These are phyloP conservation scores for Trichoderma citrinoviride DNA, from an alignment of 2,329 filamentous ascomycete genomes.

Conservation along the genomic window DNA sequence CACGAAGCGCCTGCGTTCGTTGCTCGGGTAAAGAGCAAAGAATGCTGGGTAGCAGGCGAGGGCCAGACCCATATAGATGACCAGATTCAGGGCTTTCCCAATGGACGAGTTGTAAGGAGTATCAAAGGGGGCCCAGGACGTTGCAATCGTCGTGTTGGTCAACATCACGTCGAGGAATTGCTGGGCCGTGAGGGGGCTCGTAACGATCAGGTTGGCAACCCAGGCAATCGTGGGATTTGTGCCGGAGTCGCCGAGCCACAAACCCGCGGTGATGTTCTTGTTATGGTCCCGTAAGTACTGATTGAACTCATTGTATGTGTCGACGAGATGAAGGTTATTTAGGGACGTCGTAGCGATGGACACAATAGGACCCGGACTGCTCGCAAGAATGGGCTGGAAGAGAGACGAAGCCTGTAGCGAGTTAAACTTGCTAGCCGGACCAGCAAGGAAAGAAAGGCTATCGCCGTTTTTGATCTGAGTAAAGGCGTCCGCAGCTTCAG, in stretches of 20 bases:
- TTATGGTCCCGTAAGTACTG: constrained; percentile 61
- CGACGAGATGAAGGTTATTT: constrained; percentile 50
- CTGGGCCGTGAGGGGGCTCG: constrained; percentile 59
- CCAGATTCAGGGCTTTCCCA: constrained; percentile 72
- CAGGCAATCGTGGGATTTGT: constrained; percentile 68
- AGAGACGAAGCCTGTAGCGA: constrained; percentile 32
- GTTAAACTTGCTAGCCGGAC: constrained; percentile 40
- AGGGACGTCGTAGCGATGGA: constrained; percentile 23
- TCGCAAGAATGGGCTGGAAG: constrained; percentile 42
- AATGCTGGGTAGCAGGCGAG: constrained; percentile 79
- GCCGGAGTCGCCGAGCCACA: constrained; percentile 67
- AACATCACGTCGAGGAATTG: constrained; percentile 66
- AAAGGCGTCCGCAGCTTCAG: constrained; percentile 39
- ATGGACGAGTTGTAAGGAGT: constrained; percentile 66
- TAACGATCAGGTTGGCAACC: constrained; percentile 59
- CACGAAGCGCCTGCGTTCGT: constrained; percentile 75
- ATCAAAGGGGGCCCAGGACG: constrained; percentile 72
- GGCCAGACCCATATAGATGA: constrained; percentile 77
- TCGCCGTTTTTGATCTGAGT: constrained; percentile 34
- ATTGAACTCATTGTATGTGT: constrained; percentile 67
- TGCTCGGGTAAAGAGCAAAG: constrained; percentile 85
- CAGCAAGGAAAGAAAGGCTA: constrained; percentile 32
- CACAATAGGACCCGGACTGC: constrained; percentile 24
- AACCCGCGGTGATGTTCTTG: constrained; percentile 67
- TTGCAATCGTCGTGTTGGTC: constrained; percentile 65